Conservation (phyloP, 495 filamentous ascomycete species). For the Pseudomonodictys pantanalensis region DNA sequence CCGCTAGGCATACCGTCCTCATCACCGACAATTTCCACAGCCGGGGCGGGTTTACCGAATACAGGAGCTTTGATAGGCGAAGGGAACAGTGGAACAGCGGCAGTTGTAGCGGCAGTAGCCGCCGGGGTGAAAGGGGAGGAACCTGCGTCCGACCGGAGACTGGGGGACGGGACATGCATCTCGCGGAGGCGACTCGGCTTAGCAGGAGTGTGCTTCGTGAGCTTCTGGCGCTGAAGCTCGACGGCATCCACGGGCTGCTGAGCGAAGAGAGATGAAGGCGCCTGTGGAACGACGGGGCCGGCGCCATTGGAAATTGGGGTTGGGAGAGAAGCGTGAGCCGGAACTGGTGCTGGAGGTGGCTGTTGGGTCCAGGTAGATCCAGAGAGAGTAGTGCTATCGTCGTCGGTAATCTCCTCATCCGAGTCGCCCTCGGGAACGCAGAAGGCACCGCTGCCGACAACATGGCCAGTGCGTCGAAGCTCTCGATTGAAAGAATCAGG, state of each 20-base stretch:
- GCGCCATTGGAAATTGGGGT: no score
- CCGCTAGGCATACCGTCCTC: no score
- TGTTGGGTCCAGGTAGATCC: slow-evolving; percentile 17
- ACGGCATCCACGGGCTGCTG: slow-evolving; percentile 6
- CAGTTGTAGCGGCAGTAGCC: no score
- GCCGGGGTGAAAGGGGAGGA: not conserved
- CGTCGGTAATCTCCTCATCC: not conserved
- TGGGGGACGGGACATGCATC: slow-evolving; percentile 13
- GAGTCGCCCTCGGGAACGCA: slow-evolving; percentile 10
- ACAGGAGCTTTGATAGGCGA: no score
- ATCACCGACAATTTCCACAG: no score
- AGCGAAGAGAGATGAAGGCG: not conserved
- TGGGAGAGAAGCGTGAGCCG: slow-evolving; percentile 18
- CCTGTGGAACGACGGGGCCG: no score
- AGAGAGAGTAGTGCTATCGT: not conserved
- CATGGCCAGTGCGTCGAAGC: slow-evolving; percentile 15
- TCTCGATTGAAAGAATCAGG: slow-evolving; percentile 2
- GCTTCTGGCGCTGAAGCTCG: slow-evolving; percentile 1
- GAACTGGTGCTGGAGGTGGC: slow-evolving; percentile 6
- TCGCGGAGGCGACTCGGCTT: slow-evolving; percentile 19
- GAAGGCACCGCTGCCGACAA: slow-evolving; percentile 10
- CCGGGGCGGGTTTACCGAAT: no score
- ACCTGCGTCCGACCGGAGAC: not conserved
- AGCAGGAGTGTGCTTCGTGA: slow-evolving; percentile 20
- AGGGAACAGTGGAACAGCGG: no score